Conservation (phyloP, 352 stramenopile species). For the Porosira glacialis region DNA sequence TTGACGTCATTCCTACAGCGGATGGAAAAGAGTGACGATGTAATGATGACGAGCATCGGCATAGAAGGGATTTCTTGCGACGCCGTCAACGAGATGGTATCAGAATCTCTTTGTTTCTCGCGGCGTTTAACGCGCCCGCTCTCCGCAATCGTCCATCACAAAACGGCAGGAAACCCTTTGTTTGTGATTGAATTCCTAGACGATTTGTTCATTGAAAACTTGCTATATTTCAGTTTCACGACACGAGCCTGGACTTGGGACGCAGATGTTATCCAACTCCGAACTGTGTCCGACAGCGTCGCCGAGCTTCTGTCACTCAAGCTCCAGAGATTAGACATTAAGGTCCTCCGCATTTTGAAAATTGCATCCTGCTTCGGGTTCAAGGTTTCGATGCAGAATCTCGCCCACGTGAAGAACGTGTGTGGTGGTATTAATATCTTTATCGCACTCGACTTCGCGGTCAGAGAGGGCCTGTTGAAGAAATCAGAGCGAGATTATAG, state of each 20-base stretch:
- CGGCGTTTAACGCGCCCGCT: slow-evolving; percentile 13
- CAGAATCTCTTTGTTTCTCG: slow-evolving; percentile 12
- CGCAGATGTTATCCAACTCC: slow-evolving; percentile 25
- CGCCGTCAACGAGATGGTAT: slow-evolving; percentile 19
- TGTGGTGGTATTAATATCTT: slow-evolving; percentile 14
- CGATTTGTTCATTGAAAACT: slow-evolving; percentile 15
- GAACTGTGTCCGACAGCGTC: slow-evolving; percentile 21
- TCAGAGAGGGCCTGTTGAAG: slow-evolving; percentile 19
- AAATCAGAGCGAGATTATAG: slow-evolving; percentile 14
- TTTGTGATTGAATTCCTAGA: slow-evolving; percentile 27
- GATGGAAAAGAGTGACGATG: neutral
- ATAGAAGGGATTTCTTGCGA: slow-evolving; percentile 9
- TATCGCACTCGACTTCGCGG: slow-evolving; percentile 7
- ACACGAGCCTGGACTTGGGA: slow-evolving; percentile 24
- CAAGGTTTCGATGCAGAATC: slow-evolving; percentile 3
- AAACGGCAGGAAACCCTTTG: slow-evolving; percentile 24
- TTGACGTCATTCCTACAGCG: slow-evolving; percentile 6
- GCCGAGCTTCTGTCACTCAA: slow-evolving; percentile 21
- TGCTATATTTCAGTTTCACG: slow-evolving; percentile 21
- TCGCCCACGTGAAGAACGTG: slow-evolving; percentile 1
- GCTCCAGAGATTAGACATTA: slow-evolving; percentile 13
- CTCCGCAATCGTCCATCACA: slow-evolving; percentile 16
- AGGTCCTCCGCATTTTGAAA: slow-evolving; percentile 1
- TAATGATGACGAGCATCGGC: slow-evolving; percentile 12
- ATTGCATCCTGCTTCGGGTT: slow-evolving; percentile 29